These are phyloP conservation scores for Suillus placidus DNA, from an alignment of 768 basidiomycete species.

Conservation along the genomic window DNA sequence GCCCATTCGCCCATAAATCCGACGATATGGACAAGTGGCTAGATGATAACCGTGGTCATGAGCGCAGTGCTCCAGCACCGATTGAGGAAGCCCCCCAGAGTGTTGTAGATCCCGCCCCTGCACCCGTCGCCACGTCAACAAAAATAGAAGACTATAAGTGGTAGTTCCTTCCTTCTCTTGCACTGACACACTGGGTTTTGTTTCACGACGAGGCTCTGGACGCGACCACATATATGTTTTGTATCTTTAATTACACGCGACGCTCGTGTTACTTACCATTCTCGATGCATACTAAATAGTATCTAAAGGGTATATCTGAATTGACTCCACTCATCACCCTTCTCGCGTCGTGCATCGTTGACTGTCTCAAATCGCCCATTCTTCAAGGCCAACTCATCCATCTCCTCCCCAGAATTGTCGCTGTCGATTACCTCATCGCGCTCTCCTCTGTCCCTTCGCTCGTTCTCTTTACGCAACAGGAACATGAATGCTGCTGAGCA, in stretches of 20 bases:
- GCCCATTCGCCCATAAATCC: constrained; percentile 73
- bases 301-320: constrained; percentile 61
- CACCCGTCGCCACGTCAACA: constrained; percentile 50
- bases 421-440: constrained; percentile 67
- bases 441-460: constrained; percentile 62
- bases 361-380: constrained; percentile 58
- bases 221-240: constrained; percentile 12
- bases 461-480: constrained; percentile 60
- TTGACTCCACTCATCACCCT: constrained; percentile 79
- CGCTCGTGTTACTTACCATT: constrained; percentile 7
- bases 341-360: constrained; percentile 59
- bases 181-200: constrained; percentile 1
- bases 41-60: constrained; percentile 69
- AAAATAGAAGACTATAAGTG: constrained; percentile 35
- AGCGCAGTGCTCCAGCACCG: constrained; percentile 67
- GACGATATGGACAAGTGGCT: constrained; percentile 99
- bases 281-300: constrained; percentile 51
- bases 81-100: constrained; percentile 50
- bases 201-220: constrained; percentile 11
- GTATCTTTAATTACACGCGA: constrained; percentile 34
- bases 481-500: constrained; percentile 51
- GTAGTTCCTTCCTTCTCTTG: constrained; percentile 8
- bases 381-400: constrained; percentile 25
- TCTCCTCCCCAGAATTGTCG: constrained; percentile 47
- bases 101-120: constrained; percentile 45